Evolutionary conservation across 768 basidiomycete species (phyloP).

Genomic region (Suillus luteus): DNA sequence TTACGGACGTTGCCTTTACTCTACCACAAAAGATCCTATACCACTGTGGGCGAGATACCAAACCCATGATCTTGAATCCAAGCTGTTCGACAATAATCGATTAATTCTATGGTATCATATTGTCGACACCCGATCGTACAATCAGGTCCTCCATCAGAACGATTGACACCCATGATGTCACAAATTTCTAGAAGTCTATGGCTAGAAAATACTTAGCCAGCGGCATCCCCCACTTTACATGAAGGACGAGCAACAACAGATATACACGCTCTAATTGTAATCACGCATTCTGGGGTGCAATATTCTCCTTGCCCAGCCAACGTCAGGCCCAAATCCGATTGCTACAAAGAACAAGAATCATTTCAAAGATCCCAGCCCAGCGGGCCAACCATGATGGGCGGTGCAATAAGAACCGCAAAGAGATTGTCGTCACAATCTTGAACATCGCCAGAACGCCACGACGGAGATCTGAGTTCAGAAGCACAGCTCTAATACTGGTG

Average conservation of each 20-base stretch:
- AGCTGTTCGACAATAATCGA: not conserved
- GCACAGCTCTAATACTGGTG: slow-evolving; percentile 48
- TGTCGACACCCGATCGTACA: not conserved
- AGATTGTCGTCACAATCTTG: slow-evolving; percentile 43
- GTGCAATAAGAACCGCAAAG: slow-evolving; percentile 48
- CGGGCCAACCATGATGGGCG: too few species aligned
- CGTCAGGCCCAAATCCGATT: not conserved
- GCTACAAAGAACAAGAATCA: not conserved
- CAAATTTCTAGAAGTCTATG: not conserved
- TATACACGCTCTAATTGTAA: not conserved
- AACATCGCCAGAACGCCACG: slow-evolving; percentile 42
- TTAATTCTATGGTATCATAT: not conserved
- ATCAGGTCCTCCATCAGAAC: not conserved
- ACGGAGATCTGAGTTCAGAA: slow-evolving; percentile 36
- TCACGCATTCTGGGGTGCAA: not conserved
- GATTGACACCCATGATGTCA: not conserved
- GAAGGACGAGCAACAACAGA: not conserved
- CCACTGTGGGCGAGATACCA: slow-evolving; percentile 44
- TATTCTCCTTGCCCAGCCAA: not conserved
- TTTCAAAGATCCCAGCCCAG: not conserved
- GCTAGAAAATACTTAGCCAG: not conserved
- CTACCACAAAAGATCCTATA: slow-evolving; percentile 64
- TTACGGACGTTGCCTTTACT: slow-evolving; percentile 53
- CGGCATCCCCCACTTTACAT: not conserved
- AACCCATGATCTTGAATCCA: slow-evolving; percentile 4